Evolutionary conservation across 441 rosid species (phyloP), one percentile per base, ranked within the genome.

Genomic region (Jatropha multifida): DNA sequence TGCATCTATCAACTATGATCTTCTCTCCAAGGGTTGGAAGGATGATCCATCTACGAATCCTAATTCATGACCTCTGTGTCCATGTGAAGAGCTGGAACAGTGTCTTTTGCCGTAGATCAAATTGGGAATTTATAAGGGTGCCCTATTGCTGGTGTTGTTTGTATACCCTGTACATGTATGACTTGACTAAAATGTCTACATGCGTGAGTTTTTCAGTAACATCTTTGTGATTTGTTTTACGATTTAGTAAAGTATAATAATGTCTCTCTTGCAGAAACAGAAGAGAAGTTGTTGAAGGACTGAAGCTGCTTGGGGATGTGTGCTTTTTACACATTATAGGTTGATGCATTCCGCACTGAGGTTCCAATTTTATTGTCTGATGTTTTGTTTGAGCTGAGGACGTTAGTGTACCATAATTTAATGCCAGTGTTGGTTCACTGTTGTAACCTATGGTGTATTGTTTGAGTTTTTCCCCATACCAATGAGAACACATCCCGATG

Each of bases 1-100:
- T 37, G 99, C 98, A 65, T 96, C 98, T 7, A 96, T 96, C 87
- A 96, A 96, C 90, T 94, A 93, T 41, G 98, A 96, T 85, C 92
- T 96, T 81, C 92, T 96, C 66, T 92, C 99, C 3, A 94, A 94
- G 85, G 98, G 99, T 74, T 94, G 86, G 90, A 96, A 94, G 86
- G 99, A 96, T 37, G 96, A 91, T 68, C 88, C 85, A 38, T 85
- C 89, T 6, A 76, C 81, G 72, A 87, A 86, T 76, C 80, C 90
- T 49, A 85, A 77, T 71, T 73, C 83, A 67, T 90, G 87, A 79
- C 76, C 27, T 64, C 11, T 51, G 64, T 18, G 41, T 71, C 62
- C 38, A 64, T 56, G 58, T 74, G 65, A 52, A 67, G 82, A 75
- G 59, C 75, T 32, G 54, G 68, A 70, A 46, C 76, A 15, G 71